These are phyloP conservation scores for Sphaerulina vaccinii DNA, from an alignment of 2,329 filamentous ascomycete genomes.

Conservation along the genomic window DNA sequence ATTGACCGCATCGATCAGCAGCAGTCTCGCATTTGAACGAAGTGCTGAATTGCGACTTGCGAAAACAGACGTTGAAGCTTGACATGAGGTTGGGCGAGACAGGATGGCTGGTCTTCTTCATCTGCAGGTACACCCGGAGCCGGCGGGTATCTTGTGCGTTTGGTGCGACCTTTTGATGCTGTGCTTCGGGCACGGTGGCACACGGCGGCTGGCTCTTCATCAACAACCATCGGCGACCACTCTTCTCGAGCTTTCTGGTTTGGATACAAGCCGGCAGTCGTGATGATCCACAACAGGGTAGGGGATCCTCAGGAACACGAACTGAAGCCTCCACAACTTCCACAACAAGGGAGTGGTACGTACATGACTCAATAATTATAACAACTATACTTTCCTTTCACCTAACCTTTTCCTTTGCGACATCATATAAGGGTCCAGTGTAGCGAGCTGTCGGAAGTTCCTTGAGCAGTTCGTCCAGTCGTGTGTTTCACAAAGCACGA, in stretches of 20 bases:
- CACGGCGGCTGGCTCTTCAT: not conserved
- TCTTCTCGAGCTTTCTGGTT: not conserved
- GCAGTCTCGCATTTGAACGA: not conserved
- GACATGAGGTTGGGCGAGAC: not conserved
- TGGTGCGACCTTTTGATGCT: not conserved
- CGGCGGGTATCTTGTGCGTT: conserved; percentile 1
- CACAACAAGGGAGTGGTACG: not conserved
- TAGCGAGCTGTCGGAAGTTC: not conserved
- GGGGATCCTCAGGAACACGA: too few species aligned
- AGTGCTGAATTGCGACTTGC: not conserved
- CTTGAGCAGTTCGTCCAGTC: not conserved
- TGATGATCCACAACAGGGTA: not conserved
- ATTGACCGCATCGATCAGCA: not conserved
- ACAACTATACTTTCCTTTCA: not conserved
- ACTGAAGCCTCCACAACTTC: not conserved
- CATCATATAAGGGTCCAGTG: not conserved
- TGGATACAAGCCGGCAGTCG: not conserved
- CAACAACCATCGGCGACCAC: conserved; percentile 5
- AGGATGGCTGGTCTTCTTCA: not conserved
- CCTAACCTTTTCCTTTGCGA: not conserved
- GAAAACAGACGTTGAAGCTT: not conserved
- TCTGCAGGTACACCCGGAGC: conserved; percentile 9
- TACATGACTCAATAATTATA: not conserved
- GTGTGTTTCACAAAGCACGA: conserved; percentile 15
- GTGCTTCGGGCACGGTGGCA: not conserved